Conservation (phyloP, 129 eudicot species). For the sunflower (Helianthus annuus) region DNA sequence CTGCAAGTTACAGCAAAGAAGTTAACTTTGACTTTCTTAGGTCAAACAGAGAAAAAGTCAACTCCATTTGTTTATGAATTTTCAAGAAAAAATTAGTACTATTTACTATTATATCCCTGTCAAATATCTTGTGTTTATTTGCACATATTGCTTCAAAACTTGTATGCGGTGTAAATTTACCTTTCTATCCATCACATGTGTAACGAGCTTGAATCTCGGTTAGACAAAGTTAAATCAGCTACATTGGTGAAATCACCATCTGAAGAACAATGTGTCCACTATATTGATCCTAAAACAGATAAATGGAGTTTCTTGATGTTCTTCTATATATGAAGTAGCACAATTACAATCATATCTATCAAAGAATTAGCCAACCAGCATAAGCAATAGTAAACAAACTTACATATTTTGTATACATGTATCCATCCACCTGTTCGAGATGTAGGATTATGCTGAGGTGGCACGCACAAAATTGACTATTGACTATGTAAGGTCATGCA, state of each 20-base stretch:
- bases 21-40: slow-evolving; percentile 17
- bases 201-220: no score
- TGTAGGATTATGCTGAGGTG: neutral
- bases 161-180: no score
- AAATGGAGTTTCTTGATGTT: neutral
- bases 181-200: no score
- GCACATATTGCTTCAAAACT: no score
- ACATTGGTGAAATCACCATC: no score
- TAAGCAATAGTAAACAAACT: neutral
- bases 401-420: slow-evolving; percentile 25
- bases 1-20: slow-evolving; percentile 37
- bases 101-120: no score
- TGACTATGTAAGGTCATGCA: slow-evolving; percentile 32
- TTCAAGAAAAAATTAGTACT: neutral
- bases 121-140: no score
- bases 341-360: neutral
- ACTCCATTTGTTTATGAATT: neutral
- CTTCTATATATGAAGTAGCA: slow-evolving; percentile 1
- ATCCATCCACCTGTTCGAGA: slow-evolving; percentile 26
- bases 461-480: slow-evolving; percentile 14
- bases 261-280: neutral
- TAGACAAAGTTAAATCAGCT: no score
- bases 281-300: neutral
- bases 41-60: slow-evolving; percentile 10
- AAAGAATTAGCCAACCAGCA: neutral